Evolutionary conservation across 768 basidiomycete species (phyloP), one percentile per base, ranked within the genome.

Genomic region (Paxillus involutus): DNA sequence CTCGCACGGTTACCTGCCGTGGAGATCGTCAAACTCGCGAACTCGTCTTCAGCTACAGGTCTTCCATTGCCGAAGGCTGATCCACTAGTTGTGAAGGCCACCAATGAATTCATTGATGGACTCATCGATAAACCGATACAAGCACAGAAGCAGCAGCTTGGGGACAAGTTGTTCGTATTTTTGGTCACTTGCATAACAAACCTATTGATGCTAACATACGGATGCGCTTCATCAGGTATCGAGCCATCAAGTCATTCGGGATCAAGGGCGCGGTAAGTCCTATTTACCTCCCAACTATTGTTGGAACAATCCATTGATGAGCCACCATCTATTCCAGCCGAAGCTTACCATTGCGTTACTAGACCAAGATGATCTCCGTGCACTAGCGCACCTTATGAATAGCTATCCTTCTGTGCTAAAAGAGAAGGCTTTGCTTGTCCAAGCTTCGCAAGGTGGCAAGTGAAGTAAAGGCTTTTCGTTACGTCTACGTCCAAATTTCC

Each of bases 341-440:
- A 94, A 94, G 67, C 74, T 92, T 57, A 94, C 93, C 1, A 91
- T 97, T 61, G 74, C 80, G 5, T 79, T 94, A 9, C 74, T 96
- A 56, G 91, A 95, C 63, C 79, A 86, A 61, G 94, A 94, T 55
- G 93, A 96, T 63, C 79, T 95, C 21, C 82, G 88, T 41, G 77
- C 91, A 5, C 79, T 95, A 44, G 88, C 90, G 6, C 90, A 92
- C 67, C 79, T 95, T 41, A 86, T 91, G 85, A 89, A 92, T 69
- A 89, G 89, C 66, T 94, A 91, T 68, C 88, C 90, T 11, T 72
- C 82, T 8, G 80, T 93, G 2, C 76, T 94, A 55, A 93, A 89
- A 73, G 89, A 91, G 68, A 94, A 93, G 73, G 84, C 74, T 11
- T 55, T 76, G 43, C 64, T 64, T 4, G 11, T 72, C 32, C 69